A percentile compares a stretch with the other conserved stretches of the same genome.
Conservation (phyloP, 2,329 filamentous ascomycete genomes). For the Epichloe bromicola region DNA sequence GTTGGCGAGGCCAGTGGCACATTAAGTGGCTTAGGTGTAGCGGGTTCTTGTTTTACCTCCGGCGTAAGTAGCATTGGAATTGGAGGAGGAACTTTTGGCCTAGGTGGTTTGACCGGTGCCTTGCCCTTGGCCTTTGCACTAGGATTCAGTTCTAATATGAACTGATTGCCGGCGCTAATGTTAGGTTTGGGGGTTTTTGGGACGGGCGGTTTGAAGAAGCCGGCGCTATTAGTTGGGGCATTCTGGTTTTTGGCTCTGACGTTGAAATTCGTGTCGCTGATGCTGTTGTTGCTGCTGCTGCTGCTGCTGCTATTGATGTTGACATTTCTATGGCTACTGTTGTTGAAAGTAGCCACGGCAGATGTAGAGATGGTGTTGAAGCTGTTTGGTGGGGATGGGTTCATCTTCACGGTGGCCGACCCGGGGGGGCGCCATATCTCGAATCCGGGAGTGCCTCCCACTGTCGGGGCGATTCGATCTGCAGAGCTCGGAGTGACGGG, state of each 20-base stretch:
- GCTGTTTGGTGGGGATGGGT: constrained; percentile 12
- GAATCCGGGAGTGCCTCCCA: constrained; percentile 24
- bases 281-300: background rate
- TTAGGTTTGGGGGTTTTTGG: constrained; percentile 27
- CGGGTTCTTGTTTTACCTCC: constrained; percentile 18
- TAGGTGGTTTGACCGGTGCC: constrained; percentile 20
- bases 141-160: constrained; percentile 24
- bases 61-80: constrained; percentile 13
- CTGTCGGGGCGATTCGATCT: constrained; percentile 9
- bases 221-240: constrained; percentile 2
- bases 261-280: background rate
- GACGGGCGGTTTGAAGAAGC: constrained; percentile 25
- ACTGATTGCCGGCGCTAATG: constrained; percentile 20
- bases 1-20: constrained; percentile 11
- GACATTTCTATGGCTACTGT: background rate
- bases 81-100: constrained; percentile 13
- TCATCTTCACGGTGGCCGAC: constrained; percentile 13
- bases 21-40: constrained; percentile 16
- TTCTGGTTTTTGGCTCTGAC: background rate
- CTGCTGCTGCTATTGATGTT: background rate
- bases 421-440: constrained; percentile 26
- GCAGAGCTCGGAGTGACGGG: constrained; percentile 10
- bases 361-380: constrained; percentile 8
- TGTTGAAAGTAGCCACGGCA: background rate
- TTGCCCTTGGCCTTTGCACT: constrained; percentile 21